Evolutionary conservation across 116 monocot genomes (phyloP).

Genomic region (Papilionanthe hybrid): DNA sequence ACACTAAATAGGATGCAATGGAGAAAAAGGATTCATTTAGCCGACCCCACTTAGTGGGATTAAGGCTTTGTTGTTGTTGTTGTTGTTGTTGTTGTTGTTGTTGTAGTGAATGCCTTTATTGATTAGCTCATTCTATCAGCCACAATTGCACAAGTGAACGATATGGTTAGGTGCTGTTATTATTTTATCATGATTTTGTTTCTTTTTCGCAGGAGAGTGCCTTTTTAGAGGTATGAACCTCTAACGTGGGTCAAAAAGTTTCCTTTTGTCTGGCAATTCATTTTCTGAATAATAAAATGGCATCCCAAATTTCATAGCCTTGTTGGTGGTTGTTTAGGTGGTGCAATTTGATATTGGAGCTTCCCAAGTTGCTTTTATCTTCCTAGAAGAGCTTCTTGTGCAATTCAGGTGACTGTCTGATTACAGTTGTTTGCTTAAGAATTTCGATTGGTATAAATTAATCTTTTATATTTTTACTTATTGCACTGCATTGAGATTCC

Average conservation of each 20-base stretch:
- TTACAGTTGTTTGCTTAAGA: neutral
- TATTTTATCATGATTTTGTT: constrained; percentile 1
- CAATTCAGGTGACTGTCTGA: constrained; percentile 60
- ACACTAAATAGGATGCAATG: too few species aligned
- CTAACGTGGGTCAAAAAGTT: neutral
- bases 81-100: too few species aligned
- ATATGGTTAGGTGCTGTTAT: neutral
- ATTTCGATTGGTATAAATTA: neutral
- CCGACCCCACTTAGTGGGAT: too few species aligned
- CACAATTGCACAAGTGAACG: neutral
- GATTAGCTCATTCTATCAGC: neutral
- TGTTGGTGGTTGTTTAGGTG: constrained; percentile 32
- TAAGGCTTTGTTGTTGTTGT: too few species aligned
- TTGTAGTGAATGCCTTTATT: too few species aligned
- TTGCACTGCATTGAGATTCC: neutral
- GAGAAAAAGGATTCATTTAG: too few species aligned
- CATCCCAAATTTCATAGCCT: neutral
- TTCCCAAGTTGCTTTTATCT: constrained; percentile 50
- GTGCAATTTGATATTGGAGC: constrained; percentile 70
- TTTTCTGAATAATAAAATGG: neutral
- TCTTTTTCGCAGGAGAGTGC: constrained; percentile 55
- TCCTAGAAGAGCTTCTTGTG: constrained; percentile 70
- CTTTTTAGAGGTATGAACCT: constrained; percentile 72
- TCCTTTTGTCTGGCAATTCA: neutral
- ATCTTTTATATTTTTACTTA: neutral